Conservation (phyloP, 202 grass and related monocot genomes). For the Panicum hallii region DNA sequence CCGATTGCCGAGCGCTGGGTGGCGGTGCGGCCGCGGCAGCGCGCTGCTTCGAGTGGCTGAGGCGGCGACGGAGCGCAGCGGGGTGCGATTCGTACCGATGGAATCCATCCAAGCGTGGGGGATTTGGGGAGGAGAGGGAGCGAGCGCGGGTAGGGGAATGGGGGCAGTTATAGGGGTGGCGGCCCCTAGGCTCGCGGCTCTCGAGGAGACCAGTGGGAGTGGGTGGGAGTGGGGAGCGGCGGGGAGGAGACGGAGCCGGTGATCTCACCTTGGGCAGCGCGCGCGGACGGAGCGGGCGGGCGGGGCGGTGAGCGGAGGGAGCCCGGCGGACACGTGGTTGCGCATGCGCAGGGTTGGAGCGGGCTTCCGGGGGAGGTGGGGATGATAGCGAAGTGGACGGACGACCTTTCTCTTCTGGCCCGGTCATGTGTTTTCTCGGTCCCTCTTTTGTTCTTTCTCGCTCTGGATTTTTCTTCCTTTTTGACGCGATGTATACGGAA, state of each 20-base stretch:
- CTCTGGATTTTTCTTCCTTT: background rate
- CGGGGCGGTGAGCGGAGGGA: background rate
- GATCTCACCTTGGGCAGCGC: slow-evolving; percentile 52
- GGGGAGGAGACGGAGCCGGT: slow-evolving; percentile 37
- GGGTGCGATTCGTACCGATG: slow-evolving; percentile 33
- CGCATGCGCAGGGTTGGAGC: background rate
- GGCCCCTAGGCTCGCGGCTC: slow-evolving; percentile 5
- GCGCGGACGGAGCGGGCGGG: background rate
- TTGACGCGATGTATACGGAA: no score
- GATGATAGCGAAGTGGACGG: slow-evolving; percentile 46
- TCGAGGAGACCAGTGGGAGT: slow-evolving; percentile 22
- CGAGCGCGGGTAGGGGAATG: background rate
- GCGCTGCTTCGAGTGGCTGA: slow-evolving; percentile 27
- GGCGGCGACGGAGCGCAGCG: slow-evolving; percentile 37
- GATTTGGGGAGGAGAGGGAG: background rate
- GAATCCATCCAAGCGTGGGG: slow-evolving; percentile 53
- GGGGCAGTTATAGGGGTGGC: slow-evolving; percentile 40
- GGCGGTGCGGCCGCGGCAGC: slow-evolving; percentile 8
- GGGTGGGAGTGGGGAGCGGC: background rate
- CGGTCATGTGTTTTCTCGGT: slow-evolving; percentile 29
- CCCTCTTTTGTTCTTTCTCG: background rate
- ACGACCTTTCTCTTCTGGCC: background rate
- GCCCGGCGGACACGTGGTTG: slow-evolving; percentile 42
- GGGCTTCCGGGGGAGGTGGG: background rate
- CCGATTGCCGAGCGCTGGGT: slow-evolving; percentile 13